Conservation (phyloP, 129 eudicot species). For the Arctium lappa region DNA sequence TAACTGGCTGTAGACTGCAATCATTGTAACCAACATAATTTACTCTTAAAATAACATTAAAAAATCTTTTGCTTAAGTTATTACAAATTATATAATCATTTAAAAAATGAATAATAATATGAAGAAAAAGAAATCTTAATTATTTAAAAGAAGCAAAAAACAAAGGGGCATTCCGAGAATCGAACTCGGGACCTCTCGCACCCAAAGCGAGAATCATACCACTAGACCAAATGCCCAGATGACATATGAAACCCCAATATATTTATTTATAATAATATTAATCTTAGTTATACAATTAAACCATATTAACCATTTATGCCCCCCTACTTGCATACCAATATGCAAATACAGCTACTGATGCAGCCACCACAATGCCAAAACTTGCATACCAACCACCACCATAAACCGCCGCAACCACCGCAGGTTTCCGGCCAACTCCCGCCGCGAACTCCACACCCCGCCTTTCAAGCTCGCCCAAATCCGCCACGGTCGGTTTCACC, state of each 20-base stretch:
- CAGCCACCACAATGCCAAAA: conserved; percentile 70
- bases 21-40: too few relatives aligned
- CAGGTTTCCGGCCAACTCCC: conserved; percentile 32
- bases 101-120: too few relatives aligned
- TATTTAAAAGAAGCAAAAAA: not conserved
- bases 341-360: conserved; percentile 73
- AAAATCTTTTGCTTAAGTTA: too few relatives aligned
- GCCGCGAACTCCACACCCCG: conserved; percentile 53
- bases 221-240: conserved; percentile 97
- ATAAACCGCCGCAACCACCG: conserved; percentile 14
- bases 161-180: conserved; percentile 95
- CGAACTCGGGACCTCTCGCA: conserved; percentile 99
- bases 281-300: too few relatives aligned
- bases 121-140: too few relatives aligned
- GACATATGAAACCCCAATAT: not conserved
- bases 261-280: not conserved
- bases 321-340: conserved; percentile 67
- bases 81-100: too few relatives aligned
- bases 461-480: conserved; percentile 57
- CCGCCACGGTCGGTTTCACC: conserved; percentile 51
- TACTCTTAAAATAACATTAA: too few relatives aligned
- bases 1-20: too few relatives aligned
- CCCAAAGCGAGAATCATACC: conserved; percentile 99
- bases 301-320: not conserved
- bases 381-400: conserved; percentile 61